phyloP scores from a whole-genome alignment of 2,329 filamentous ascomycete species.

The Pseudonectria buxi region DNA sequence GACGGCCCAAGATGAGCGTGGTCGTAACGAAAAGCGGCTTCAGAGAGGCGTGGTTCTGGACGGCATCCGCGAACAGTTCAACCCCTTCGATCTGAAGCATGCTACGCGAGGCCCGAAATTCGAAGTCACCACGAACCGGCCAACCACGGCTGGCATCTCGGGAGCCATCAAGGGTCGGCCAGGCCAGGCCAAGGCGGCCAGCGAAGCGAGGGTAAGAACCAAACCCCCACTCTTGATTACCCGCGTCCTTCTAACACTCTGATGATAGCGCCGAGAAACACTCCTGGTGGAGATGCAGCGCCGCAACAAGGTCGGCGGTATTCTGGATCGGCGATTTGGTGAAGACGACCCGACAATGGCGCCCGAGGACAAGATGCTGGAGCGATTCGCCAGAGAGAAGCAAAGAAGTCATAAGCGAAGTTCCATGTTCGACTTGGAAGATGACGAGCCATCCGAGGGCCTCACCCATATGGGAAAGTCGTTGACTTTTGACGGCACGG shows the following conservation, averaged over 20 bases:
- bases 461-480: conserved; percentile 82
- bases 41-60: conserved; percentile 72
- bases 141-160: conserved; percentile 42
- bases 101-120: conserved; percentile 75
- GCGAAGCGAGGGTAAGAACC: conserved; percentile 68
- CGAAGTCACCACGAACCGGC: conserved; percentile 65
- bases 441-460: conserved; percentile 52
- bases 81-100: conserved; percentile 91
- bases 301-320: conserved; percentile 84
- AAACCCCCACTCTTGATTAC: background rate
- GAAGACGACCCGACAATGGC: conserved; percentile 94
- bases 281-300: conserved; percentile 84
- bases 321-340: conserved; percentile 88
- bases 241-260: conserved; percentile 8
- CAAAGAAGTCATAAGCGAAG: conserved; percentile 69
- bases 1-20: conserved; percentile 58
- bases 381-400: conserved; percentile 85
- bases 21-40: conserved; percentile 63
- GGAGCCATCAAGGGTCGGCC: conserved; percentile 66
- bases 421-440: conserved; percentile 85
- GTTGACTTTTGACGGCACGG: conserved; percentile 54
- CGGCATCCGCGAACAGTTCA: conserved; percentile 90
- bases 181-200: conserved; percentile 74
- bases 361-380: conserved; percentile 83
- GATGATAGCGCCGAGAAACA: conserved; percentile 62